Percentiles rank a stretch among this genome's conserved stretches.
phyloP scores from a whole-genome alignment of 148 eudicot species.

The Rhododendron ferrugineum region DNA sequence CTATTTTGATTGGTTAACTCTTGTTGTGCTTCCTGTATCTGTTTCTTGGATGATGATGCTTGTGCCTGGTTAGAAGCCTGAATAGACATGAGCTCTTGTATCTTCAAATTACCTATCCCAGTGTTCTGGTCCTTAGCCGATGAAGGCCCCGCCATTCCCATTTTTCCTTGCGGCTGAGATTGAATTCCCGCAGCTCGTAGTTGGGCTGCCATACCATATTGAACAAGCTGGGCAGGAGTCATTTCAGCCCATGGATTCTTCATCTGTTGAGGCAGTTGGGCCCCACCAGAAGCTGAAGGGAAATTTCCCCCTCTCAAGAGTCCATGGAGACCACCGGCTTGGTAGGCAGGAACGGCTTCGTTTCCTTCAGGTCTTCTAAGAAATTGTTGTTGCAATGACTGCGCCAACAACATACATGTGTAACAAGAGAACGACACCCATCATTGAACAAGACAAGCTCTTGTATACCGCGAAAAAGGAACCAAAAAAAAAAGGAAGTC shows the following conservation, averaged over 20 bases:
- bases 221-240: slow-evolving; percentile 32
- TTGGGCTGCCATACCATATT: slow-evolving; percentile 33
- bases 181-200: slow-evolving; percentile 60
- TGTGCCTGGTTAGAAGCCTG: slow-evolving; percentile 57
- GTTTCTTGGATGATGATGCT: slow-evolving; percentile 59
- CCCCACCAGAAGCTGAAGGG: slow-evolving; percentile 42
- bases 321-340: slow-evolving; percentile 55
- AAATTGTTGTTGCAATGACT: slow-evolving; percentile 72
- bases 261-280: slow-evolving; percentile 62
- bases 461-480: neutral
- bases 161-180: slow-evolving; percentile 57
- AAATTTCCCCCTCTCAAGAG: slow-evolving; percentile 51
- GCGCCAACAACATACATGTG: slow-evolving; percentile 18
- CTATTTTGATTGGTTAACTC: slow-evolving; percentile 47
- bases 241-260: slow-evolving; percentile 46
- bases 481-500: neutral
- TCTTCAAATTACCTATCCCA: slow-evolving; percentile 36
- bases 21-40: slow-evolving; percentile 41
- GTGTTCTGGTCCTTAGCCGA: slow-evolving; percentile 55
- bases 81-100: slow-evolving; percentile 45
- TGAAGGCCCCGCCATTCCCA: slow-evolving; percentile 48
- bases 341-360: slow-evolving; percentile 58
- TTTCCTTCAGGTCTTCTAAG: slow-evolving; percentile 70
- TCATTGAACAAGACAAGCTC: neutral
- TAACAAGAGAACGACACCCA: neutral